Evolutionary conservation across 495 filamentous ascomycete genomes (phyloP).

Genomic region (Daldinia concentrica): DNA sequence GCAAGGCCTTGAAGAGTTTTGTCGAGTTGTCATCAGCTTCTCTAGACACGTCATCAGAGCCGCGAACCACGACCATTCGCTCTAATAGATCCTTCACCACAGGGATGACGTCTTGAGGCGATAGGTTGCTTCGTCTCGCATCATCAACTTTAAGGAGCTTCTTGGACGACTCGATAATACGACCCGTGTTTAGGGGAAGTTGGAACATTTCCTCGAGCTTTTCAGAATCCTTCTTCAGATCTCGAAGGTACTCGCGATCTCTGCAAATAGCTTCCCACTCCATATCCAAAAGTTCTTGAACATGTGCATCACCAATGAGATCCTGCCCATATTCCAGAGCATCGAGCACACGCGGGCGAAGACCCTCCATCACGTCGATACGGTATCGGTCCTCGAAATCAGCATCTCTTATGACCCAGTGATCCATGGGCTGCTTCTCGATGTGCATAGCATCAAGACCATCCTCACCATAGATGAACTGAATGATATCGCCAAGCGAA

Average conservation of each 20-base stretch:
- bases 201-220: constrained; percentile 85
- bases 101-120: constrained; percentile 88
- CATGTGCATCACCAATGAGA: constrained; percentile 83
- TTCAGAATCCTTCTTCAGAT: constrained; percentile 55
- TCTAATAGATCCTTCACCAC: constrained; percentile 79
- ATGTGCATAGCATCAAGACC: constrained; percentile 91
- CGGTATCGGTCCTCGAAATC: constrained; percentile 82
- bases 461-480: constrained; percentile 98
- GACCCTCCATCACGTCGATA: constrained; percentile 91
- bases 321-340: constrained; percentile 87
- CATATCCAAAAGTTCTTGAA: constrained; percentile 84
- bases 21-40: constrained; percentile 93
- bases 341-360: constrained; percentile 69
- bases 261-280: constrained; percentile 82
- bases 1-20: constrained; percentile 86
- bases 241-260: constrained; percentile 79
- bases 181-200: constrained; percentile 87
- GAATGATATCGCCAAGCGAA: constrained; percentile 94
- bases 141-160: constrained; percentile 91
- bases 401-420: constrained; percentile 75
- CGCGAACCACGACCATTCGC: constrained; percentile 82
- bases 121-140: constrained; percentile 82
- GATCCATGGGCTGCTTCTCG: constrained; percentile 89
- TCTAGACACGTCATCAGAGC: constrained; percentile 77
- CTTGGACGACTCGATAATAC: constrained; percentile 89